Conservation (phyloP, 768 basidiomycete species). For the Favolaschia claudopus region DNA sequence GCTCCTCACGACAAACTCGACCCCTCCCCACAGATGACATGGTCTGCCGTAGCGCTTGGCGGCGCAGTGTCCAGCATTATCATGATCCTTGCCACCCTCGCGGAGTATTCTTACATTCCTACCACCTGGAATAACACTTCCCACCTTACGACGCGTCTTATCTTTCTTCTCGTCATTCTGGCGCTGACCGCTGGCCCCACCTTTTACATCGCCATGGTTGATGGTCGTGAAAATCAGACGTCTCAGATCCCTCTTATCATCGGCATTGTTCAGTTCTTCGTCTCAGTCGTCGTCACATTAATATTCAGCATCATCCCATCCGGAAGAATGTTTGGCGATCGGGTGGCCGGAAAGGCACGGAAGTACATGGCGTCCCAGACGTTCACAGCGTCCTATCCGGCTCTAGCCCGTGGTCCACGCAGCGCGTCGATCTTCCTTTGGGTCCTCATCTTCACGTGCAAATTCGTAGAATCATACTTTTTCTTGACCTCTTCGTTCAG, state of each 20-base stretch:
- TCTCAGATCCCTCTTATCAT: conserved; percentile 85
- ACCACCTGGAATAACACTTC: conserved; percentile 99
- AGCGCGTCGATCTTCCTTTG: conserved; percentile 87
- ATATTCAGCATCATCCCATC: conserved; percentile 91
- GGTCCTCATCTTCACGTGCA: conserved; percentile 95
- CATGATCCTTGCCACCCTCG: conserved; percentile 92
- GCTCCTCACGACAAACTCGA: conserved; percentile 67
- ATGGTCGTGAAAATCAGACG: conserved; percentile 62
- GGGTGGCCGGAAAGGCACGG: conserved; percentile 95
- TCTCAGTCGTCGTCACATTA: conserved; percentile 84
- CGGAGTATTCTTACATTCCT: conserved; percentile 96
- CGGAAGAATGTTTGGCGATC: conserved; percentile 98
- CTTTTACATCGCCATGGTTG: conserved; percentile 89
- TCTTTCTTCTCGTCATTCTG: conserved; percentile 92
- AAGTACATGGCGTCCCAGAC: conserved; percentile 99
- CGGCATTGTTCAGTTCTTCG: conserved; percentile 92
- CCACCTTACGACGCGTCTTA: conserved; percentile 91
- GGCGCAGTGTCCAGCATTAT: conserved; percentile 93
- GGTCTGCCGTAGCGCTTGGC: conserved; percentile 95
- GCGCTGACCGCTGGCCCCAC: conserved; percentile 94
- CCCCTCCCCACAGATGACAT: conserved; percentile 90
- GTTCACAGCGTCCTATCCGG: conserved; percentile 96
- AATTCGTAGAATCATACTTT: conserved; percentile 97
- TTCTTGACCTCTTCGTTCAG: conserved; percentile 98
- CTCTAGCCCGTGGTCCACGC: conserved; percentile 74